Conservation (phyloP, 108 stramenopile genomes). For the Discostella stelligeroides region DNA sequence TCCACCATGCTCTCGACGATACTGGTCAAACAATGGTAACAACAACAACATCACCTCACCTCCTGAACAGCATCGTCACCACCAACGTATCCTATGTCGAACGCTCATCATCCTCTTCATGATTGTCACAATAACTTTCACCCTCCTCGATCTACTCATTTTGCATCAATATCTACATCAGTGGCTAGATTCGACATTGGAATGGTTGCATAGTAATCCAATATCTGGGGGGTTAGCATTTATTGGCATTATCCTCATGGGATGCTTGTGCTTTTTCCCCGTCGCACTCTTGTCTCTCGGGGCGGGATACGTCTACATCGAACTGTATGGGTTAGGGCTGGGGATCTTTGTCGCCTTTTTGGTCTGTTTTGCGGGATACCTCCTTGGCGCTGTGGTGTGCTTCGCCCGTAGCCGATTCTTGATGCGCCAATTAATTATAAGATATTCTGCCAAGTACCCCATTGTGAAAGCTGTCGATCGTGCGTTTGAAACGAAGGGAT, state of each 20-base stretch:
- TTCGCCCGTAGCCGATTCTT: conserved; percentile 45
- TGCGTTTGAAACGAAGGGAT: conserved; percentile 49
- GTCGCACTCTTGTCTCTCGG: conserved; percentile 32
- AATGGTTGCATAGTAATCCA: conserved; percentile 25
- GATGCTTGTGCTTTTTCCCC: conserved; percentile 45
- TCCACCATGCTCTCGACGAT: conserved; percentile 7
- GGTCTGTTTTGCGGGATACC: conserved; percentile 38
- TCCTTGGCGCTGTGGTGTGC: conserved; percentile 43
- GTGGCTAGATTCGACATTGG: conserved; percentile 27
- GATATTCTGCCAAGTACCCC: conserved; percentile 43
- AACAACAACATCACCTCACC: not conserved
- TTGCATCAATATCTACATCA: conserved; percentile 36
- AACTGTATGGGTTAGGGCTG: conserved; percentile 35
- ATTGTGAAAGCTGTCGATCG: conserved; percentile 51
- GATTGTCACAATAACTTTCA: conserved; percentile 52
- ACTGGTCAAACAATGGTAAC: not conserved
- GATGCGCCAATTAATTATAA: conserved; percentile 39
- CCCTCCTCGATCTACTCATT: conserved; percentile 38
- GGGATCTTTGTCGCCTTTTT: conserved; percentile 41
- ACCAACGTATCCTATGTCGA: conserved; percentile 30
- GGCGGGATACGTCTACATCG: conserved; percentile 45
- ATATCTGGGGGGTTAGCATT: conserved; percentile 32
- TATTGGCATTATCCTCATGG: conserved; percentile 33
- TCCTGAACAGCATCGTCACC: not conserved
- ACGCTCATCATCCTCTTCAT: conserved; percentile 45